Evolutionary conservation across 805 yeast species (phyloP).

Genomic region (Cyberlindnera xylosilytica): DNA sequence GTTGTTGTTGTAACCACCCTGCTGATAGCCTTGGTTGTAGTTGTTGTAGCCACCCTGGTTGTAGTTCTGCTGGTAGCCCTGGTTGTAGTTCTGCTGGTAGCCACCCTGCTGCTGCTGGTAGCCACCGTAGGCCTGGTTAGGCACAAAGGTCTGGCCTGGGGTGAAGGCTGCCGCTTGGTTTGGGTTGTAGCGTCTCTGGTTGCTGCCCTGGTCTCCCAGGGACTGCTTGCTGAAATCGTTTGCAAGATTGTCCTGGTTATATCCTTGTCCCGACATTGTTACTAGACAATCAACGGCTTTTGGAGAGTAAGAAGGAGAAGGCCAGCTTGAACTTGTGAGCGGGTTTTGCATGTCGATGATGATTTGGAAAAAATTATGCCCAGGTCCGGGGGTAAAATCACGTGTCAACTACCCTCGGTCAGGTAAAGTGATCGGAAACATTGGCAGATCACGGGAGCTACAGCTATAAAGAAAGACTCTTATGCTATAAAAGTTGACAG

Average conservation of each 20-base stretch:
- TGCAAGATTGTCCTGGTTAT: constrained; percentile 28
- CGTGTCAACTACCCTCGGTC: no score
- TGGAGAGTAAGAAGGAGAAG: no score
- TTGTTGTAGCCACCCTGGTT: constrained; percentile 1
- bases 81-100: constrained; percentile 11
- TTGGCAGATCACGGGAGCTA: no score
- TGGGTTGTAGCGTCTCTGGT: constrained; percentile 43
- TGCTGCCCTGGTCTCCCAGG: constrained; percentile 19
- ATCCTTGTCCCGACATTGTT: constrained; percentile 26
- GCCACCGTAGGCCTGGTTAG: constrained; percentile 33
- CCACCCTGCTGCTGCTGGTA: constrained; percentile 21
- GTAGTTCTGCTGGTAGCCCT: constrained; percentile 6
- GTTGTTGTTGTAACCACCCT: constrained; percentile 8
- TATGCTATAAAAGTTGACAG: no score
- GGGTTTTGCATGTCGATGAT: background rate
- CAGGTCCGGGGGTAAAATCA: no score
- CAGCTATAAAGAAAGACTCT: no score
- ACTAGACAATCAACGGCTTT: background rate
- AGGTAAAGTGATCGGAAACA: no score
- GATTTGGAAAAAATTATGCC: background rate
- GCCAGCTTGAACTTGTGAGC: background rate
- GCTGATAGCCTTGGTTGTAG: constrained; percentile 3
- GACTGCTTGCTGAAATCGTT: constrained; percentile 32
- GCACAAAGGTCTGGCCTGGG: constrained; percentile 40
- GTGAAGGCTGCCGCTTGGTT: constrained; percentile 43